A percentile compares a stretch with the other conserved stretches of the same genome.
Conservation (phyloP, 306 rosid species). For the Trifolium dubium region DNA sequence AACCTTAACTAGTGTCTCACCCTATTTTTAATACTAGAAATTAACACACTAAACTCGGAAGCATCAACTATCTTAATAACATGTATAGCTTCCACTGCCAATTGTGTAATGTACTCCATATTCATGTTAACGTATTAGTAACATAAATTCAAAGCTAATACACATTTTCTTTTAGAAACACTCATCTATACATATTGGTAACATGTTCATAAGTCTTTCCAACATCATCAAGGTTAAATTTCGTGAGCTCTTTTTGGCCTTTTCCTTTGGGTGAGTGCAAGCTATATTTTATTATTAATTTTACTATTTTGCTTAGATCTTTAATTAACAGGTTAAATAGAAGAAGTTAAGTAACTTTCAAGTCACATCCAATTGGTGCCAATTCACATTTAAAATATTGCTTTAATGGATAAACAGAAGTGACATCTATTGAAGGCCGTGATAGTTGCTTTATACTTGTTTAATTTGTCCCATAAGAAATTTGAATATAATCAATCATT, state of each 20-base stretch:
- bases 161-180: no score
- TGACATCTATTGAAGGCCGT: conserved; percentile 46
- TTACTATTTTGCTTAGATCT: conserved; percentile 17
- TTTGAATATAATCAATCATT: conserved; percentile 36
- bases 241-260: background rate
- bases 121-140: no score
- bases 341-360: conserved; percentile 34
- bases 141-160: no score
- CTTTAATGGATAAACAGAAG: conserved; percentile 41
- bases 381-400: conserved; percentile 40
- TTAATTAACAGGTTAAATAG: conserved; percentile 7
- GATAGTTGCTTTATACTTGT: conserved; percentile 39
- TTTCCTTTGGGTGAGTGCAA: background rate
- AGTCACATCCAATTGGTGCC: conserved; percentile 41
- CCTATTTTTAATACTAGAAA: no score
- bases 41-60: no score
- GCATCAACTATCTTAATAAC: no score
- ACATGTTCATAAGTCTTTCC: conserved; percentile 25
- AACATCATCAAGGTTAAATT: conserved; percentile 24
- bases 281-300: background rate
- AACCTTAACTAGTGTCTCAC: no score
- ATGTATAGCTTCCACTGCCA: no score
- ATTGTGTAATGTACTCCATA: no score
- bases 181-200: no score
- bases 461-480: conserved; percentile 45